Evolutionary conservation across 2,329 filamentous ascomycete genomes (phyloP).

Genomic region (Paracorniculantispora psalliotae): DNA sequence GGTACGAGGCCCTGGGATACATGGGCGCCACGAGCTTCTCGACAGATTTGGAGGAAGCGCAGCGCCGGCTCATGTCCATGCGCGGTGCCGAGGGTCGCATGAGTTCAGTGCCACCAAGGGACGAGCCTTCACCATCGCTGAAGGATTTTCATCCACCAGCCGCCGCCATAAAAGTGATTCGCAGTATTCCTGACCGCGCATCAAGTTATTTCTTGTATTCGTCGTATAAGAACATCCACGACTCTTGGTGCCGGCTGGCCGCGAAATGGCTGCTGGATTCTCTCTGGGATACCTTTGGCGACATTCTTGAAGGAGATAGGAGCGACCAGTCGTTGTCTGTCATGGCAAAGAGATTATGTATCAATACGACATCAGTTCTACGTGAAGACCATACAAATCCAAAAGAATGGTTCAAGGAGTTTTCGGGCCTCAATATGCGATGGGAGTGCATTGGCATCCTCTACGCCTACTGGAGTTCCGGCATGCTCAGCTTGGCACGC

Average conservation of each 20-base stretch:
- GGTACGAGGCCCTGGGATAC: constrained; percentile 25
- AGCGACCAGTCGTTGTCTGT: constrained; percentile 21
- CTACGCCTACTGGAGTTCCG: constrained; percentile 22
- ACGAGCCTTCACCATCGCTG: background rate
- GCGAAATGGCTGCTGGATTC: constrained; percentile 13
- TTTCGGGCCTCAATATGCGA: constrained; percentile 30
- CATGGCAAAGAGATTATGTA: constrained; percentile 27
- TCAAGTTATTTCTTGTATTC: constrained; percentile 15
- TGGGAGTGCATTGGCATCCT: constrained; percentile 35
- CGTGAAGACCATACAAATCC: constrained; percentile 29
- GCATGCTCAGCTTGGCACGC: constrained; percentile 5
- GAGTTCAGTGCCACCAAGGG: background rate
- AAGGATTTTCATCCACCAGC: background rate
- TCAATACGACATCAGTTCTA: constrained; percentile 28
- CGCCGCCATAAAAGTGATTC: constrained; percentile 7
- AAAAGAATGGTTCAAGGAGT: constrained; percentile 29
- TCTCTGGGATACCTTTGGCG: constrained; percentile 18
- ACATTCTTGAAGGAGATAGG: constrained; percentile 18
- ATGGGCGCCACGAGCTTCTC: constrained; percentile 34
- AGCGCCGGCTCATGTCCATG: constrained; percentile 14
- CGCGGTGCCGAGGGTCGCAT: background rate
- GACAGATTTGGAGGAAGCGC: constrained; percentile 11
- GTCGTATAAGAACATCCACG: constrained; percentile 16
- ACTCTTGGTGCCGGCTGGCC: constrained; percentile 19
- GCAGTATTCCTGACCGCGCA: constrained; percentile 12